Percentiles rank a stretch among this genome's conserved stretches.
Conservation (phyloP, 1,284 basidiomycete genomes). For the Cryptococcus hybrid region DNA sequence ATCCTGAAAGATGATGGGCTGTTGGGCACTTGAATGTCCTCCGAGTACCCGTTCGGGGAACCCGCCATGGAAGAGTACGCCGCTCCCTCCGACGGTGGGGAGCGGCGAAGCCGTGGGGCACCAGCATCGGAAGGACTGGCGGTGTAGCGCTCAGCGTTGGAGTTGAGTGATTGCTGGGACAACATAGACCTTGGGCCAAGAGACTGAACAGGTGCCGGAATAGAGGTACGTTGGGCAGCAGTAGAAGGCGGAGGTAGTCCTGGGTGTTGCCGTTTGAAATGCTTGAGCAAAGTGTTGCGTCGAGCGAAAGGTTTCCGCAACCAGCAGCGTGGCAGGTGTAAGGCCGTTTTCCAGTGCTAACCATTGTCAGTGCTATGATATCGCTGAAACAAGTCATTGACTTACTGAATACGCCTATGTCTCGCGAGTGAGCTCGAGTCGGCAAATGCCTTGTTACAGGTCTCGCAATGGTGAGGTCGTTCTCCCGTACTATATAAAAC, state of each 20-base stretch:
- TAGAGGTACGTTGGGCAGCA: constrained; percentile 7
- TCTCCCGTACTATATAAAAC: constrained; percentile 55
- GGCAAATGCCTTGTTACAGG: constrained; percentile 55
- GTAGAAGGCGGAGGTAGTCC: constrained; percentile 34
- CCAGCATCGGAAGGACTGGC: constrained; percentile 16
- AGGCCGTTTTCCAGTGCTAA: constrained; percentile 41
- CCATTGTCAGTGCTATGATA: neutral
- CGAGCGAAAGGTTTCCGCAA: constrained; percentile 41
- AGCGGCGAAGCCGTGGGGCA: constrained; percentile 37
- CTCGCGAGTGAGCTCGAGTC: constrained; percentile 59
- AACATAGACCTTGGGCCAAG: constrained; percentile 10
- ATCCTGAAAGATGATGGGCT: constrained; percentile 8
- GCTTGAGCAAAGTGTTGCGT: constrained; percentile 43
- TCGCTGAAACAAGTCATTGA: neutral
- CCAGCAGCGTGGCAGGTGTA: constrained; percentile 37
- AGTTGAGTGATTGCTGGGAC: constrained; percentile 12
- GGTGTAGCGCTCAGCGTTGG: constrained; percentile 20
- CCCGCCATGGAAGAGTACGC: constrained; percentile 34
- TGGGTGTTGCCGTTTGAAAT: constrained; percentile 43
- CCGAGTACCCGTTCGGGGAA: constrained; percentile 19
- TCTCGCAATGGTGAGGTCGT: constrained; percentile 56
- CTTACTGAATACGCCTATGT: constrained; percentile 57
- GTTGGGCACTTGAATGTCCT: constrained; percentile 11
- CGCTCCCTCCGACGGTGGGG: constrained; percentile 40
- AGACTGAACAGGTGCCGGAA: constrained; percentile 6